phyloP scores from a whole-genome alignment of 768 basidiomycete species.

The Rhizopogon vesiculosus region DNA sequence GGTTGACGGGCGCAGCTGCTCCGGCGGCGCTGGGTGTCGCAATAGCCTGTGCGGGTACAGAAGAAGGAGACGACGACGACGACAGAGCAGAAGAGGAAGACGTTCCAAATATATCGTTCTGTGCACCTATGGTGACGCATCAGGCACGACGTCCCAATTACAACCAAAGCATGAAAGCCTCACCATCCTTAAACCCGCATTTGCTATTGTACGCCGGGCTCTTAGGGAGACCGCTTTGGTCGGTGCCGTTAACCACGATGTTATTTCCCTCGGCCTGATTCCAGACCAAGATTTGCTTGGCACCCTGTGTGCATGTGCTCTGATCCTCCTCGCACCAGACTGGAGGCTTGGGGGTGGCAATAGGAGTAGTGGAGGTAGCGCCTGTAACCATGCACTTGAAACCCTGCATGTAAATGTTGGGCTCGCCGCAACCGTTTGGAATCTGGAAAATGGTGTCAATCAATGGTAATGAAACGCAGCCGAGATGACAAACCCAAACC shows the following conservation, averaged over 20 bases:
- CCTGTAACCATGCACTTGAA: constrained; percentile 47
- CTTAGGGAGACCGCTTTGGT: constrained; percentile 34
- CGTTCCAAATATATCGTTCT: constrained; percentile 8
- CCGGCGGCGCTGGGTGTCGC: no score
- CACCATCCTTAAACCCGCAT: constrained; percentile 44
- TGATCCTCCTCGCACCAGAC: constrained; percentile 49
- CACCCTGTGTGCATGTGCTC: constrained; percentile 37
- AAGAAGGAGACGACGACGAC: no score
- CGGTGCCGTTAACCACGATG: constrained; percentile 37
- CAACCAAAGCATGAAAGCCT: constrained; percentile 7
- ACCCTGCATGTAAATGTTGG: constrained; percentile 46
- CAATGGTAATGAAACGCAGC: not conserved
- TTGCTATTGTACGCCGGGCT: constrained; percentile 47
- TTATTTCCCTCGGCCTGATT: constrained; percentile 47
- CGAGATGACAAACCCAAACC: constrained; percentile 39
- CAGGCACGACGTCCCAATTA: not conserved
- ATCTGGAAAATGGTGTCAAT: constrained; percentile 1
- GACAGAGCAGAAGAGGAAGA: not conserved
- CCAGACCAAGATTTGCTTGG: constrained; percentile 56
- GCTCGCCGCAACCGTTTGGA: constrained; percentile 41
- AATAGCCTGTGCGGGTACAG: no score
- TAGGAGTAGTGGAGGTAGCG: constrained; percentile 32
- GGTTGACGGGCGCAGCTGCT: no score
- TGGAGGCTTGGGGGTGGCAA: constrained; percentile 40
- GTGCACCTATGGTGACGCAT: constrained; percentile 1